Base-by-base conservation (phyloP, 2,329 filamentous ascomycete genomes). In the Pseudohalonectria lignicola region DNA sequence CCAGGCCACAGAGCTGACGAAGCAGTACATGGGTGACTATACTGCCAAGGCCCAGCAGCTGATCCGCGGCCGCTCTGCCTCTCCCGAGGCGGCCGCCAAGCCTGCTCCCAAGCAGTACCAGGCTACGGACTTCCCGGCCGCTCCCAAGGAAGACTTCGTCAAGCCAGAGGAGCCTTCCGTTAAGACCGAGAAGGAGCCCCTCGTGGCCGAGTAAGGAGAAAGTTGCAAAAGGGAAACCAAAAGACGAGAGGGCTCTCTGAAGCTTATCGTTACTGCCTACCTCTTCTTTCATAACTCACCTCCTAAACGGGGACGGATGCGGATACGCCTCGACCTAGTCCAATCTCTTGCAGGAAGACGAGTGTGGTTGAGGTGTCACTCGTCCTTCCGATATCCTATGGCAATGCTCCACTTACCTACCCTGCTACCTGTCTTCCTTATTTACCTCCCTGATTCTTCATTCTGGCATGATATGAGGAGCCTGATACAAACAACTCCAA, bases 1-100 rank as follows among this genome's bases (percentile, higher is more conserved):
- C 37, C 71, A 76, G 49, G 74, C 76, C 45, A 71, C 76, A 36
- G 66, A 73, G 50, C 61, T 77, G 30, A 75, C 76, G 52, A 82
- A 81, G 68, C 71, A 79, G 55, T 79, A 81, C 51, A 68, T 79
- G 50, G 76, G 74, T 30, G 76, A 82, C 53, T 79, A 82, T 58
- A 76, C 76, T 20, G 64, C 69, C 54, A 82, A 82, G 69, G 76
- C 79, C 40, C 76, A 80, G 61, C 65, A 73, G 49, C 63, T 80
- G 54, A 66, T 82, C 47, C 67, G 69, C 41, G 68, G 69, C 48
- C 62, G 61, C 43, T 59, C 60, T 15, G 52, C 61, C 39, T 62
- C 66, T 29, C 59, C 65, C 39, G 60, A 64, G 49, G 49, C 56
- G 45, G 52, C 57, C 36, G 38, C 39, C 37, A 31, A 42, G 31